These are phyloP conservation scores for Xylaria sp. DNA, from an alignment of 2,329 filamentous ascomycete species.

Conservation along the genomic window DNA sequence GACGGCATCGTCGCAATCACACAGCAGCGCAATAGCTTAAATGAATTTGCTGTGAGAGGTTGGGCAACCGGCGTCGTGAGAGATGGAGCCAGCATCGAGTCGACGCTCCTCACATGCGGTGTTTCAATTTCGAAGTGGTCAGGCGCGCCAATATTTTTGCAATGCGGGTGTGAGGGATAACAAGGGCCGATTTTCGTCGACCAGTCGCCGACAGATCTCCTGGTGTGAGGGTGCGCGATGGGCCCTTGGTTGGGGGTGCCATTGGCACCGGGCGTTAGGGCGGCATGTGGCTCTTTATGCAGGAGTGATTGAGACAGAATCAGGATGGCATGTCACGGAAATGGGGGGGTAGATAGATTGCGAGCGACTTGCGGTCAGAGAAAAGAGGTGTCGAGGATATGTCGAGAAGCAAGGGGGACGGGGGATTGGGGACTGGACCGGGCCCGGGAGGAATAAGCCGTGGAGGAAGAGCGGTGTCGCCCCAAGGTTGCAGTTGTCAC, in stretches of 20 bases:
- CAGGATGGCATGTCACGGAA: slow-evolving; percentile 8
- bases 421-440: slow-evolving; percentile 3
- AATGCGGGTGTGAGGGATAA: slow-evolving; percentile 8
- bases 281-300: slow-evolving; percentile 18
- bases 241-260: slow-evolving; percentile 12
- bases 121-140: slow-evolving; percentile 25
- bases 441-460: slow-evolving; percentile 7
- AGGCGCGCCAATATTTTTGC: slow-evolving; percentile 10
- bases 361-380: slow-evolving; percentile 23
- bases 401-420: not conserved
- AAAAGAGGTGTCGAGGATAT: slow-evolving; percentile 15
- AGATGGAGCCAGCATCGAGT: not conserved
- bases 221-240: slow-evolving; percentile 1
- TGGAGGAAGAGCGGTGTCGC: slow-evolving; percentile 25
- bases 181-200: slow-evolving; percentile 22
- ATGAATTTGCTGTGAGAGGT: not conserved
- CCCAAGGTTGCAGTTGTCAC: slow-evolving; percentile 24
- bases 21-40: slow-evolving; percentile 23
- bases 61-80: slow-evolving; percentile 3
- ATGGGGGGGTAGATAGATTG: slow-evolving; percentile 4
- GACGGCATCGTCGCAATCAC: slow-evolving; percentile 14
- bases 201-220: slow-evolving; percentile 1
- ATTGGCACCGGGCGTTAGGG: slow-evolving; percentile 10
- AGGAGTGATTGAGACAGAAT: slow-evolving; percentile 5
- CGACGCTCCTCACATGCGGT: slow-evolving; percentile 9